Evolutionary conservation across 441 rosid genomes (phyloP).

Genomic region (Mallotus japonicus): DNA sequence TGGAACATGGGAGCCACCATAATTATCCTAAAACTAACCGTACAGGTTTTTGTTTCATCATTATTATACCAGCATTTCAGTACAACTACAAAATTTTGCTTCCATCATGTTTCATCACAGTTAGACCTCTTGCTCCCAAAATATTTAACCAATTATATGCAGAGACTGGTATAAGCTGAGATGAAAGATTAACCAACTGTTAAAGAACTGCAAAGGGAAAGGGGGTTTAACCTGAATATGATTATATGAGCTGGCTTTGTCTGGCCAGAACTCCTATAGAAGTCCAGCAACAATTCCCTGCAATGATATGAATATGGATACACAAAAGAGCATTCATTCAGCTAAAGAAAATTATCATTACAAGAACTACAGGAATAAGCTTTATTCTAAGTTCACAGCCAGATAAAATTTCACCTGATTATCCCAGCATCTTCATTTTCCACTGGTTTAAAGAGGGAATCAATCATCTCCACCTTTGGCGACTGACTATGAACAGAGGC

Average conservation of each 20-base stretch:
- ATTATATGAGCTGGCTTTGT: slow-evolving; percentile 70
- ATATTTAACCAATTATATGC: background rate
- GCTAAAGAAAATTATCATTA: background rate
- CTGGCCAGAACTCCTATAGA: slow-evolving; percentile 58
- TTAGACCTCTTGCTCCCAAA: too few relatives aligned
- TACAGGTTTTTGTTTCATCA: too few relatives aligned
- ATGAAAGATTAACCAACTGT: background rate
- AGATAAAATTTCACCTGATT: slow-evolving; percentile 38
- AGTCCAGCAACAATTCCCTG: slow-evolving; percentile 68
- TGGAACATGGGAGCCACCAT: too few relatives aligned
- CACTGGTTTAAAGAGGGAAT: slow-evolving; percentile 46
- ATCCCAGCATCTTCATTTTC: slow-evolving; percentile 59
- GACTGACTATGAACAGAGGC: slow-evolving; percentile 73
- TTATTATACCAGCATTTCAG: background rate
- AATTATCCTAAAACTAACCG: too few relatives aligned
- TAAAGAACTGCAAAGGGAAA: background rate
- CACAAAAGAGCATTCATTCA: slow-evolving; percentile 3
- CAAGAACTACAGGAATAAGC: background rate
- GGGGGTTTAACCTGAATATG: slow-evolving; percentile 57
- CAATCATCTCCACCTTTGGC: slow-evolving; percentile 77
- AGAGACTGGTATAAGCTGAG: background rate
- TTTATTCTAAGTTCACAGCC: background rate
- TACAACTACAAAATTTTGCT: background rate
- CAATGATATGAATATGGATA: slow-evolving; percentile 13
- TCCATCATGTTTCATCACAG: too few relatives aligned